phyloP scores from a whole-genome alignment of 495 filamentous ascomycete genomes.

The Lasiosphaeria miniovina region DNA sequence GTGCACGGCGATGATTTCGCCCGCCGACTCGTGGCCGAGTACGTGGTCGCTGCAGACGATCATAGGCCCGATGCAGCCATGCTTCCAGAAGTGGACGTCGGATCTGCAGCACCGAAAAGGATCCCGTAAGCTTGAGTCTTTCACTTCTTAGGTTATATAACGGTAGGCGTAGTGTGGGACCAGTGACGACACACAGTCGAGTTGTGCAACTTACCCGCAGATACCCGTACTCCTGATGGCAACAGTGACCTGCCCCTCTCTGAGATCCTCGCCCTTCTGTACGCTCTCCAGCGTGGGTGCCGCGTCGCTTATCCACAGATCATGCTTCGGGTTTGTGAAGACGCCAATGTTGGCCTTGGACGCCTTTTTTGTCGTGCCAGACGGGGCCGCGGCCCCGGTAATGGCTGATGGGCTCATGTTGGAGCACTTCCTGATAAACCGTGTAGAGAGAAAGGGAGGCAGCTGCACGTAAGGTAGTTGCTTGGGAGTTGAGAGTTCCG shows the following conservation, averaged over 20 bases:
- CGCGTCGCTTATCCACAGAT: constrained; percentile 83
- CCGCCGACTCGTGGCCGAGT: constrained; percentile 89
- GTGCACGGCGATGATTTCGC: constrained; percentile 76
- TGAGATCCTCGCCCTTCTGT: constrained; percentile 64
- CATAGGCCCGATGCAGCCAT: constrained; percentile 91
- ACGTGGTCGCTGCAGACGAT: constrained; percentile 83
- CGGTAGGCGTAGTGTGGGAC: too few species aligned
- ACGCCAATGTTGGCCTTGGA: constrained; percentile 87
- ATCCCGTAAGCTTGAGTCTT: constrained; percentile 15
- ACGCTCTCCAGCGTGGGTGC: constrained; percentile 72
- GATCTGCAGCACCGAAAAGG: constrained; percentile 52
- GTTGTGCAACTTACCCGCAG: constrained; percentile 63
- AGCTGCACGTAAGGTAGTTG: neutral
- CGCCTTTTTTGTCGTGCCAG: constrained; percentile 23
- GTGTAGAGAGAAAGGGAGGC: neutral
- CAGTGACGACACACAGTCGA: constrained; percentile 18
- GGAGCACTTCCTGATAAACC: neutral
- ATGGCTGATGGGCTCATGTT: constrained; percentile 9
- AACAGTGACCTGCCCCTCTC: constrained; percentile 77
- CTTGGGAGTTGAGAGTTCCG: neutral
- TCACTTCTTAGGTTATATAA: too few species aligned
- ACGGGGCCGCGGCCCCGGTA: neutral
- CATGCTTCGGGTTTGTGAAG: constrained; percentile 88
- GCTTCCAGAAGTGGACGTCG: constrained; percentile 95
- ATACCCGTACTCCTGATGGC: constrained; percentile 89